Conservation (phyloP, 441 rosid genomes). For the Pelargonium fulgidum region DNA sequence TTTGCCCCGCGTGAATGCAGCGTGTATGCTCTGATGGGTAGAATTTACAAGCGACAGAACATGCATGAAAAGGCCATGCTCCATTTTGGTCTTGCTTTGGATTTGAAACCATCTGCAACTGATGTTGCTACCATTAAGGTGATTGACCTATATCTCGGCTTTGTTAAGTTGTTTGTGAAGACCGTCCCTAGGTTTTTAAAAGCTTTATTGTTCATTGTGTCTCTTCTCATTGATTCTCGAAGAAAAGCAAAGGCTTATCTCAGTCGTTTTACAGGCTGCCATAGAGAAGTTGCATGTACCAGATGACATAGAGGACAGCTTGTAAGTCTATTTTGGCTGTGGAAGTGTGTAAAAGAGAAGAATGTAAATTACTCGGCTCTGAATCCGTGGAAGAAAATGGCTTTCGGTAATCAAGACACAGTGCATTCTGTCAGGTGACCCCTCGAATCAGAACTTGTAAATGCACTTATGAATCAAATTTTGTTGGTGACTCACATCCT, state of each 20-base stretch:
- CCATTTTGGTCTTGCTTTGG: conserved; percentile 90
- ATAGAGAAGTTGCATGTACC: conserved; percentile 71
- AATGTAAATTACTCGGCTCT: conserved; percentile 20
- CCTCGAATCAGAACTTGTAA: conserved; percentile 11
- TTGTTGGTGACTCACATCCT: conserved; percentile 26
- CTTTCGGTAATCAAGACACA: not conserved
- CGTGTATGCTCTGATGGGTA: conserved; percentile 91
- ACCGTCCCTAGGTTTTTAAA: too few relatives aligned
- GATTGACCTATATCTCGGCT: conserved; percentile 8
- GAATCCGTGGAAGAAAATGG: conserved; percentile 20
- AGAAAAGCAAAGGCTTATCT: not conserved
- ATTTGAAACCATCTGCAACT: conserved; percentile 90
- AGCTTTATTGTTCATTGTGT: not conserved
- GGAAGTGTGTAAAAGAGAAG: conserved; percentile 16
- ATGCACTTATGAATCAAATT: conserved; percentile 18
- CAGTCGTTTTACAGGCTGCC: conserved; percentile 46
- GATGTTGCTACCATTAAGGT: conserved; percentile 95
- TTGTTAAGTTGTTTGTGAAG: not conserved
- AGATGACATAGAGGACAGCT: conserved; percentile 50
- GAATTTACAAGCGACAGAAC: conserved; percentile 62
- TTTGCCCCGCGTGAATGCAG: conserved; percentile 92
- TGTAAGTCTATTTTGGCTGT: conserved; percentile 22
- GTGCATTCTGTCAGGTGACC: not conserved
- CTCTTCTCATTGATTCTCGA: not conserved
- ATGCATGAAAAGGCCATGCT: conserved; percentile 92